Evolutionary conservation across 495 filamentous ascomycete species (phyloP).

Genomic region (Tuber brumale): DNA sequence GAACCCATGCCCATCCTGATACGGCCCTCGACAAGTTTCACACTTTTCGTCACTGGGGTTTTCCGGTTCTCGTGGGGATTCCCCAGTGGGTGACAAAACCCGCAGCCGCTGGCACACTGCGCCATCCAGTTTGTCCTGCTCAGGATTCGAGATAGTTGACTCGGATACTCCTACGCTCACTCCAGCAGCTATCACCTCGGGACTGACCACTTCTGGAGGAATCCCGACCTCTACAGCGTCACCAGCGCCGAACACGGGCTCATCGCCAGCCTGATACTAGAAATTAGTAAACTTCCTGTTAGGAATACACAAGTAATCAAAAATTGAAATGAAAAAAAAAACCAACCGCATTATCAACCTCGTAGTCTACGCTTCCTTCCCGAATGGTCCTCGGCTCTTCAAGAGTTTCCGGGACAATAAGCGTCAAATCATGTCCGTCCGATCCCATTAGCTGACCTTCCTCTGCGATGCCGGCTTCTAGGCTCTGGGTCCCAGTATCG

Average conservation of each 20-base stretch:
- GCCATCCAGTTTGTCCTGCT: not conserved
- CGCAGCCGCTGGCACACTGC: conserved; percentile 20
- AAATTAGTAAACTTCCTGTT: conserved; percentile 8
- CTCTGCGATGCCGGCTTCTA: not conserved
- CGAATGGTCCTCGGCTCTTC: not conserved
- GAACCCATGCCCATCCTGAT: conserved; percentile 34
- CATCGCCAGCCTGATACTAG: conserved; percentile 20
- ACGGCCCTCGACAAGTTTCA: conserved; percentile 32
- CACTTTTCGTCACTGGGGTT: conserved; percentile 34
- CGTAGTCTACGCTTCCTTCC: conserved; percentile 24
- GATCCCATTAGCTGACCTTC: not conserved
- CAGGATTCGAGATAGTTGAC: not conserved
- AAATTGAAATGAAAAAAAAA: not conserved
- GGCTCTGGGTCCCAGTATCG: not conserved
- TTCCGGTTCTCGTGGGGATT: conserved; percentile 30
- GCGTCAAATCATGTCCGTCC: not conserved
- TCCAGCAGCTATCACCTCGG: conserved; percentile 5
- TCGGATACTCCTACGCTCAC: not conserved
- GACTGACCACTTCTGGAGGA: conserved; percentile 23
- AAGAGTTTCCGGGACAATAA: not conserved
- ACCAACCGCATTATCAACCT: conserved; percentile 27
- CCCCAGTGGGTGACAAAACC: conserved; percentile 29
- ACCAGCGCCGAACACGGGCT: conserved; percentile 26
- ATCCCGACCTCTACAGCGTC: conserved; percentile 18
- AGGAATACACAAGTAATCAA: not conserved